Evolutionary conservation across 2,329 filamentous ascomycete species (phyloP).

Genomic region (Paecilomyces sp.): DNA sequence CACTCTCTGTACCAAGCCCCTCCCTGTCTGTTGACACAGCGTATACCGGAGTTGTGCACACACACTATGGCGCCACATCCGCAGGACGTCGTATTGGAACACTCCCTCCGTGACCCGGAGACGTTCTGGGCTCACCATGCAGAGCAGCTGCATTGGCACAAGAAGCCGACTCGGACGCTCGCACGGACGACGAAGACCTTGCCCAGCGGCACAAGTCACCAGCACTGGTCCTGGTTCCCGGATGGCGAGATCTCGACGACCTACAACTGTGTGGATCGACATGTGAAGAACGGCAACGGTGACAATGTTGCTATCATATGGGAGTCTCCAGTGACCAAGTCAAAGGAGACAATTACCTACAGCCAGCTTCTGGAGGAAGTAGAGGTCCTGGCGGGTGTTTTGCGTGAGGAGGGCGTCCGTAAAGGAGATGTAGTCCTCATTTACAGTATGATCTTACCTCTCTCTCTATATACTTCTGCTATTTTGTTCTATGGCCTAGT

Average conservation of each 20-base stretch:
- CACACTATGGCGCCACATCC: conserved; percentile 21
- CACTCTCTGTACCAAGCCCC: background rate
- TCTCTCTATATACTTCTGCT: background rate
- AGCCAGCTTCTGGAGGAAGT: conserved; percentile 69
- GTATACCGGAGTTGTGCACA: background rate
- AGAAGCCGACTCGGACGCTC: conserved; percentile 59
- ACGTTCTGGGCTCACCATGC: conserved; percentile 72
- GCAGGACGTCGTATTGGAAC: conserved; percentile 44
- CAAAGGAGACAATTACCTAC: conserved; percentile 70
- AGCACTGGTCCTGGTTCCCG: conserved; percentile 84
- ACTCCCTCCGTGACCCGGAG: conserved; percentile 62
- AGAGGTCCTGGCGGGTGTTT: conserved; percentile 70
- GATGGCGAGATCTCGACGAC: conserved; percentile 84
- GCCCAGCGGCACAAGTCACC: conserved; percentile 52
- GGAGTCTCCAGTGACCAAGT: conserved; percentile 75
- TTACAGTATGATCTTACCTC: conserved; percentile 57
- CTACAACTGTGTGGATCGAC: conserved; percentile 85
- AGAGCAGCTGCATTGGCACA: conserved; percentile 72
- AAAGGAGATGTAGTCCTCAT: conserved; percentile 83
- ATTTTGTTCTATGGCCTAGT: background rate
- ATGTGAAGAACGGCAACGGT: conserved; percentile 74
- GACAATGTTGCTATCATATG: conserved; percentile 70
- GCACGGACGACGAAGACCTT: conserved; percentile 56
- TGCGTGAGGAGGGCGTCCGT: conserved; percentile 72
- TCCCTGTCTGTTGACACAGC: background rate